Conservation (phyloP, 2,329 filamentous ascomycete genomes). For the Trichoderma koningiopsis region DNA sequence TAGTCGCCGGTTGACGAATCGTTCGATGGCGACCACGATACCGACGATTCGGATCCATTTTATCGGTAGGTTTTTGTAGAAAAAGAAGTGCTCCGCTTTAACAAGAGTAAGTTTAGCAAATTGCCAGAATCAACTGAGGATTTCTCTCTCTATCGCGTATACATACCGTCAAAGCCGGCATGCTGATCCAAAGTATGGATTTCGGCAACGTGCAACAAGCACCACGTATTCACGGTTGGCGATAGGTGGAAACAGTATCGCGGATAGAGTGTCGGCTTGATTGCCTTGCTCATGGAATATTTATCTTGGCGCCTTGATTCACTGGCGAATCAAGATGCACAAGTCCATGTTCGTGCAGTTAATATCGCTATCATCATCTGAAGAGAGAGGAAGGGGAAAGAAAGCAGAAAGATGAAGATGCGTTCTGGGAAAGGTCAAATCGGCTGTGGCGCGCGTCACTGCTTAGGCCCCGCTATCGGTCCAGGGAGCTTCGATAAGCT, state of each 20-base stretch:
- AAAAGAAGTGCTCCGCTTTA: slow-evolving; percentile 59
- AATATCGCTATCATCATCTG: background rate
- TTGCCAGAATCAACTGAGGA: background rate
- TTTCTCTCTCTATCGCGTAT: background rate
- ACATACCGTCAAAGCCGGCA: slow-evolving; percentile 56
- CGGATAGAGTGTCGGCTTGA: slow-evolving; percentile 52
- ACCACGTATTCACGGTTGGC: slow-evolving; percentile 62
- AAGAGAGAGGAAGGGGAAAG: background rate
- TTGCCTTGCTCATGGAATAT: slow-evolving; percentile 55
- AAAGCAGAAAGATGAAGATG: background rate
- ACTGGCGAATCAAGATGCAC: slow-evolving; percentile 16
- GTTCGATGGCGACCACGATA: slow-evolving; percentile 65
- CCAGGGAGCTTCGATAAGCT: slow-evolving; percentile 7
- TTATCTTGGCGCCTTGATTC: slow-evolving; percentile 28
- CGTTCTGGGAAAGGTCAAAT: background rate
- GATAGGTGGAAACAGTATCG: slow-evolving; percentile 66
- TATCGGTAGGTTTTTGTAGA: slow-evolving; percentile 73
- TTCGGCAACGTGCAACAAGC: slow-evolving; percentile 55
- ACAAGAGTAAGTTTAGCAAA: background rate
- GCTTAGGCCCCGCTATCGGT: slow-evolving; percentile 8
- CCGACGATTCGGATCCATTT: slow-evolving; percentile 74
- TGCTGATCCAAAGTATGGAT: slow-evolving; percentile 51
- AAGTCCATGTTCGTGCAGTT: slow-evolving; percentile 3
- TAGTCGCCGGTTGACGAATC: slow-evolving; percentile 49
- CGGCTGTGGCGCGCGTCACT: slow-evolving; percentile 13